These are phyloP conservation scores for Scleroderma citrinum DNA, from an alignment of 768 basidiomycete species.

Conservation along the genomic window DNA sequence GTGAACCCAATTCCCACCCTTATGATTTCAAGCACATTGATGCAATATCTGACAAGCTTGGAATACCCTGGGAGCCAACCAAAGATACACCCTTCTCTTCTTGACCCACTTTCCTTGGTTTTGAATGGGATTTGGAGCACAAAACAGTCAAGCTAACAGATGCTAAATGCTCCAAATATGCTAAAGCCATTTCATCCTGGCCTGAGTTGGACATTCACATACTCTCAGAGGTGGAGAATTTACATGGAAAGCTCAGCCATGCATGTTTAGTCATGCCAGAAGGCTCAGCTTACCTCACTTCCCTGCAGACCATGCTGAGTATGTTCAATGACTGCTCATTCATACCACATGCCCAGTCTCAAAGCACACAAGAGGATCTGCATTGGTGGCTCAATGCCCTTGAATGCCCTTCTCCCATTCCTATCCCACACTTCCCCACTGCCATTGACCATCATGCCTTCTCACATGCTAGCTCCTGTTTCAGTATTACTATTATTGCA, in stretches of 20 bases:
- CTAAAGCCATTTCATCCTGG: conserved; percentile 25
- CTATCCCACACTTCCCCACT: conserved; percentile 13
- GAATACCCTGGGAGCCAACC: conserved; percentile 26
- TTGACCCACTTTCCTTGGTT: conserved; percentile 20
- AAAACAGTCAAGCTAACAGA: conserved; percentile 17
- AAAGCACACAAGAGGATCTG: conserved; percentile 17
- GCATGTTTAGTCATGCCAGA: conserved; percentile 23
- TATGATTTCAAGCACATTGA: conserved; percentile 34
- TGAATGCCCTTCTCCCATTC: not conserved
- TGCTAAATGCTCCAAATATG: conserved; percentile 26
- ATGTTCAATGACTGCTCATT: conserved; percentile 25
- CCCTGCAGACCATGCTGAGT: conserved; percentile 32
- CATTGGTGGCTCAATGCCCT: conserved; percentile 28
- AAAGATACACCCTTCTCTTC: conserved; percentile 28
- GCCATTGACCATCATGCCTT: conserved; percentile 2
- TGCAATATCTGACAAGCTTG: conserved; percentile 22
- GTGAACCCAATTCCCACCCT: not conserved
- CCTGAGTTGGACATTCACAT: conserved; percentile 14
- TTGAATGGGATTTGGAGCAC: conserved; percentile 26
- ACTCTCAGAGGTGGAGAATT: conserved; percentile 27
- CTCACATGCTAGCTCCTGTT: conserved; percentile 13
- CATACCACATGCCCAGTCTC: conserved; percentile 17
- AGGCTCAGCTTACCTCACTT: conserved; percentile 36
- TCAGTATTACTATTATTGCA: conserved; percentile 8
- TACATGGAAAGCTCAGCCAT: conserved; percentile 39